phyloP scores from a whole-genome alignment of 2,329 filamentous ascomycete species.

The Ambrosiella beaveri region DNA sequence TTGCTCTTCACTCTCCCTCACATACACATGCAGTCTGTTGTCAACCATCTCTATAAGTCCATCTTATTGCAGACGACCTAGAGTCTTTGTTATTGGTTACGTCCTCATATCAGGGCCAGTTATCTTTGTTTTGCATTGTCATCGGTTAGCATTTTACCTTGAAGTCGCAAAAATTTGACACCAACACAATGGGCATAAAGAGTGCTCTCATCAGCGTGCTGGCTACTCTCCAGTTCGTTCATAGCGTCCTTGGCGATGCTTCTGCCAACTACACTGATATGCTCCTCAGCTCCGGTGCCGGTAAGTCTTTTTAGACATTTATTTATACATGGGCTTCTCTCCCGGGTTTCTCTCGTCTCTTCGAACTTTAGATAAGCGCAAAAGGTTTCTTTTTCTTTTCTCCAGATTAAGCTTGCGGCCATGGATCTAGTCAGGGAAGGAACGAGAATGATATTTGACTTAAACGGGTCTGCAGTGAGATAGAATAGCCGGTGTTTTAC shows the following conservation, averaged over 20 bases:
- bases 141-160: neutral
- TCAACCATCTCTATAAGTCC: too few relatives aligned
- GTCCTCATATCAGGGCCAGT: neutral
- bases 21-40: neutral
- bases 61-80: too few relatives aligned
- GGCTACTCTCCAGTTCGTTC: constrained; percentile 13
- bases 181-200: constrained; percentile 6
- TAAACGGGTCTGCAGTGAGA: neutral
- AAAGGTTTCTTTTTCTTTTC: neutral
- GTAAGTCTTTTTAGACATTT: constrained; percentile 6
- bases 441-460: neutral
- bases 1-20: neutral
- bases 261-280: constrained; percentile 15
- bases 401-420: neutral
- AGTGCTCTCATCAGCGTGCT: constrained; percentile 4
- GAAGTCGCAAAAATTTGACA: neutral
- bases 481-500: neutral
- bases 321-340: neutral
- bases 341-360: neutral
- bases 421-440: neutral
- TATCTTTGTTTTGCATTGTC: neutral
- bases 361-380: neutral
- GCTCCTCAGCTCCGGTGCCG: constrained; percentile 14
- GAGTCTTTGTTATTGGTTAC: neutral
- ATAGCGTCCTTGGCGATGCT: constrained; percentile 11